These are phyloP conservation scores for Telfairia occidentalis DNA, from an alignment of 331 rosid genomes.

Conservation along the genomic window DNA sequence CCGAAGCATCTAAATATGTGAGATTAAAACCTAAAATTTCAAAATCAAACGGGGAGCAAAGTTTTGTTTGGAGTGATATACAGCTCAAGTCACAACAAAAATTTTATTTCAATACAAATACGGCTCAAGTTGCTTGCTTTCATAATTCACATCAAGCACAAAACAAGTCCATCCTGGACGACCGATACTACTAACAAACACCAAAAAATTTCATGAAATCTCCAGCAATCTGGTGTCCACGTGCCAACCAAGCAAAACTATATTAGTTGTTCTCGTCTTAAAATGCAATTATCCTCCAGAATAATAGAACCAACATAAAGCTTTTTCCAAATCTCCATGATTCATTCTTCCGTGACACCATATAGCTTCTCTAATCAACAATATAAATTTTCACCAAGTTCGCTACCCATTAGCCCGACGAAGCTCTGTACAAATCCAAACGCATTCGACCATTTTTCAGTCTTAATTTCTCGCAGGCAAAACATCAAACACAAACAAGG, in stretches of 20 bases:
- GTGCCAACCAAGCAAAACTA: background rate
- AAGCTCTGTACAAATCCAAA: background rate
- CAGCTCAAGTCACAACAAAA: no score
- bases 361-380: background rate
- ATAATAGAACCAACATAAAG: background rate
- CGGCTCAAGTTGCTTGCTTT: background rate
- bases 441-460: background rate
- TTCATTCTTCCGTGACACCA: background rate
- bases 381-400: background rate
- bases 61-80: background rate
- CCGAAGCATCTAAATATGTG: background rate
- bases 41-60: background rate
- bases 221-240: background rate
- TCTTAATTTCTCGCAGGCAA: background rate
- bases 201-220: background rate
- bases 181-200: background rate
- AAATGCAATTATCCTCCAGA: background rate
- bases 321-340: background rate
- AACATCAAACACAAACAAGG: conserved; percentile 9
- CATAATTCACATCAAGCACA: background rate
- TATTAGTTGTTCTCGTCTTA: background rate
- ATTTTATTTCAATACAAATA: background rate
- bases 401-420: background rate
- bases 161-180: background rate
- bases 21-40: background rate